Base-by-base conservation (phyloP, 176 grass and related monocot species). In the Stipa capillata region DNA sequence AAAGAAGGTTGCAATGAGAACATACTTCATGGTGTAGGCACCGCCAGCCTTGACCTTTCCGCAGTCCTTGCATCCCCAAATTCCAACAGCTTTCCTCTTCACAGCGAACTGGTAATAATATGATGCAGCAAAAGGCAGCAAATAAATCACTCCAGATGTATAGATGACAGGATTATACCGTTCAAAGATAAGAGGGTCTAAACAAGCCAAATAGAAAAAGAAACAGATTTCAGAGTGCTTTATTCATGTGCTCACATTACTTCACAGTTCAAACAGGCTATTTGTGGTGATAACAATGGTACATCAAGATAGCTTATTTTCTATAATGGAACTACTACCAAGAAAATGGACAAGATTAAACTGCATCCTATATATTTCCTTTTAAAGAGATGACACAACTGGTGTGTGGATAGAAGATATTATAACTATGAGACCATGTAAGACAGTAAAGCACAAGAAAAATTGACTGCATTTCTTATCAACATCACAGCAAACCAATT, bases 61-160 rank as follows among this genome's bases (percentile, higher is more conserved):
- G 2, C 91, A 97, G 21, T 92, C 89, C 84, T 97, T 94, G 91
- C 91, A 97, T 8, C 91, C 94, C 94, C 94, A 97, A 58, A 97
- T 97, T 77, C 91, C 94, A 90, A 97, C 85, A 23, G 94, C 89
- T 83, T 94, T 94, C 61, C 84, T 91, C 86, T 97, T 94, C 56
- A 97, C 94, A 66, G 87, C 94, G 77, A 85, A 97, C 94, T 97
- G 31, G 24, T 27, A 84, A 52, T 2, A 62, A 21, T 21, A 37
- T 5, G 25, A 70, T n/a, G n/a, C n/a, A 8, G 9, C 15, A 69
- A 41, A 41, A 20, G 1, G 9, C 3, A 37, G 29, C n/a, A n/a
- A 24, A 24, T 8, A 59, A 49, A 49, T 13, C 12, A 34, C 4
- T 31, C 17, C 7, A 7, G 13, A 45, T 8, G 41, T 12, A 11